Evolutionary conservation across 2,329 filamentous ascomycete species (phyloP).

Genomic region (Emergomyces orientalis): DNA sequence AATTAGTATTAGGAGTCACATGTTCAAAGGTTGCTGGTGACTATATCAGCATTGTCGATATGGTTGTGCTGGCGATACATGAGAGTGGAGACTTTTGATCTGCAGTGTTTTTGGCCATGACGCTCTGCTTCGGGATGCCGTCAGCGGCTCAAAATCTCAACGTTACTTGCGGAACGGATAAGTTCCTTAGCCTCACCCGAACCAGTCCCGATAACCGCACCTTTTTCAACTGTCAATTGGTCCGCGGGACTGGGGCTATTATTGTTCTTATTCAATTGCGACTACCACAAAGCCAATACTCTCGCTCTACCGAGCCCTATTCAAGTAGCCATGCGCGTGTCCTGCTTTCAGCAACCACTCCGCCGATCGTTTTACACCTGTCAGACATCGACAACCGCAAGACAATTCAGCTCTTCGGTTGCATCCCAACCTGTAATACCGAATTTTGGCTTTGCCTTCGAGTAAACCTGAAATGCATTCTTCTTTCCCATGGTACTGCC

Average conservation of each 20-base stretch:
- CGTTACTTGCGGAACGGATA: neutral
- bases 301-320: slow-evolving; percentile 10
- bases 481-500: neutral
- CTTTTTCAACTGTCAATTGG: neutral
- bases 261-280: neutral
- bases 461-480: slow-evolving; percentile 26
- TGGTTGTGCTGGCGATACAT: neutral
- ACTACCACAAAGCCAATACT: neutral
- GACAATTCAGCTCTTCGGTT: slow-evolving; percentile 9
- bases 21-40: neutral
- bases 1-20: neutral
- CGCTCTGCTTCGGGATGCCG: neutral
- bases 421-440: slow-evolving; percentile 17
- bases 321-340: neutral
- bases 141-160: neutral
- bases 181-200: neutral
- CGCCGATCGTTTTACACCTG: neutral
- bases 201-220: neutral
- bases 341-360: slow-evolving; percentile 1
- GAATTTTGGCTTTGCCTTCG: slow-evolving; percentile 39
- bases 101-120: neutral
- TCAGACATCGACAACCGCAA: neutral
- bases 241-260: neutral
- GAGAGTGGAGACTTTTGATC: neutral
- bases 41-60: neutral